phyloP scores from a whole-genome alignment of 2,329 filamentous ascomycete species.

The Colletotrichum lindemuthianum region DNA sequence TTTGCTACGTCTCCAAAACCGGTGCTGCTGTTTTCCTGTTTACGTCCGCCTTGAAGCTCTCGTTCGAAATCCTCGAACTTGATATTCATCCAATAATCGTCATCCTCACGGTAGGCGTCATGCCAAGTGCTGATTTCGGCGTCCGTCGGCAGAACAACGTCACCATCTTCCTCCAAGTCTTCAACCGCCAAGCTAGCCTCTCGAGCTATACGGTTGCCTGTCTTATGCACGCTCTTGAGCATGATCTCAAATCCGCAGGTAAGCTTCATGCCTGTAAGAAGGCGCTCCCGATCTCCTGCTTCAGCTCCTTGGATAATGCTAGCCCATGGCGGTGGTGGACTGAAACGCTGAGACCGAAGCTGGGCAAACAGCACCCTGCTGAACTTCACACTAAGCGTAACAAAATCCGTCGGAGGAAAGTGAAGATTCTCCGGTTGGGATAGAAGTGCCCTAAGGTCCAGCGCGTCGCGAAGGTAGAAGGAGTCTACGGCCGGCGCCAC shows the following conservation, averaged over 20 bases:
- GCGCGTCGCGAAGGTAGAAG: constrained; percentile 90
- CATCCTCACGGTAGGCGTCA: constrained; percentile 71
- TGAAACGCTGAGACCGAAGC: constrained; percentile 85
- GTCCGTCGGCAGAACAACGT: constrained; percentile 72
- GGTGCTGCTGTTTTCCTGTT: constrained; percentile 38
- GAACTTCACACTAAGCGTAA: constrained; percentile 82
- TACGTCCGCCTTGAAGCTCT: constrained; percentile 68
- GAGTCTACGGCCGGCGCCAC: constrained; percentile 87
- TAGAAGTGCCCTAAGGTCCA: constrained; percentile 75
- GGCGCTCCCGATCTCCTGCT: constrained; percentile 47
- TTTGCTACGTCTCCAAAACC: constrained; percentile 73
- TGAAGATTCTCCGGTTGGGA: constrained; percentile 61
- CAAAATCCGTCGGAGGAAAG: constrained; percentile 83
- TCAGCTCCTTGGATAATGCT: constrained; percentile 40
- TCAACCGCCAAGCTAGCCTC: constrained; percentile 82
- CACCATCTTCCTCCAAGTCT: constrained; percentile 78
- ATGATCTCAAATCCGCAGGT: constrained; percentile 93
- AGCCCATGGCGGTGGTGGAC: constrained; percentile 67
- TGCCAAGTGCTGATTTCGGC: constrained; percentile 79
- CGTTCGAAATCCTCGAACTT: constrained; percentile 88
- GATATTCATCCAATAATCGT: constrained; percentile 93
- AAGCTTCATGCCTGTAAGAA: constrained; percentile 87
- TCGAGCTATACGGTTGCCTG: constrained; percentile 74
- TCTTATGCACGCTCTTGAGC: constrained; percentile 71
- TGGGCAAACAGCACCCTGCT: constrained; percentile 93